Evolutionary conservation across 2,329 filamentous ascomycete genomes (phyloP), one percentile per base, ranked within the genome.

Genomic region (Aspergillus vadensis): DNA sequence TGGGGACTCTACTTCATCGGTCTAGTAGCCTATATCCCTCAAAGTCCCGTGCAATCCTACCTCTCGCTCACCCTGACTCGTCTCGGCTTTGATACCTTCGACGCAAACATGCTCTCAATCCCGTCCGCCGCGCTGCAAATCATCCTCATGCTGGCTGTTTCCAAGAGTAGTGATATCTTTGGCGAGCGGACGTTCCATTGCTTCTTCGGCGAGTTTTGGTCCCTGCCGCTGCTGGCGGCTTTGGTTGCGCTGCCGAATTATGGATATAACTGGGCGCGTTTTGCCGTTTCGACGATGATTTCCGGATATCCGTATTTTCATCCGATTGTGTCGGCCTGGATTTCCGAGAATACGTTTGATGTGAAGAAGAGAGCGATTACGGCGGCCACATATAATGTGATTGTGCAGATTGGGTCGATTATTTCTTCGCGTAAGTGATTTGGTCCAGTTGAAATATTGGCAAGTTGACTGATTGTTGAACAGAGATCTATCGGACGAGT

Each of bases 231-330:
- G 14, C 74, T 85, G 12, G 75, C 80, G 1, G 79, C 80, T 0
- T 70, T 85, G 23, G 67, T 84, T n/a, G 77, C 76, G 0, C 66
- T 85, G 0, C 82, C 82, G 0, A 61, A 53, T 1, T 36, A 63
- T 10, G 74, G 79, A 0, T 72, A 78, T 9, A 78, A 82, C 47
- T 86, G 83, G 83, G 72, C 72, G 0, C 75, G 82, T 1, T 85
- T 80, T 69, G 70, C 77, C 0, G 70, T 85, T 21, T 77, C 79
- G 12, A 84, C 81, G 0, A 68, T 85, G 55, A 80, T 83, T 55
- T 79, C 79, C 0, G 81, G 82, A 2, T 83, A 83, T 59, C 83
- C 83, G 0, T 85, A 85, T 64, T 84, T 84, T 60, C 82, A 85
- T 61, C 82, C 82, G 9, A 79, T 85, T 41, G 67, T 73, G 12